Base-by-base conservation (phyloP, 345 rosid genomes). In the Lagerstroemia speciosa region DNA sequence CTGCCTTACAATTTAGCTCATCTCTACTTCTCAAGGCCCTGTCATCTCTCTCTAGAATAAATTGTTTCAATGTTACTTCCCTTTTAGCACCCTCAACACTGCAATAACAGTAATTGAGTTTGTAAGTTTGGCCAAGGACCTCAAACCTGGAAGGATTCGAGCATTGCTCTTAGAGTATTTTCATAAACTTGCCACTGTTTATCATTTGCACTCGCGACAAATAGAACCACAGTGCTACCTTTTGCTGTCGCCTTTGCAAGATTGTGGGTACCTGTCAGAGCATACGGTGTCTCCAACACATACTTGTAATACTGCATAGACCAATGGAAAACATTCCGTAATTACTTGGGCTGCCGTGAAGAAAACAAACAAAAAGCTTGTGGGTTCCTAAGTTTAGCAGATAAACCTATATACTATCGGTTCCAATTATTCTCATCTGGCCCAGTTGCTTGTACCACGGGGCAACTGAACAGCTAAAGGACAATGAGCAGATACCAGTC, bases 171-270 rank as follows among this genome's bases (percentile, higher is more conserved):
- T 6, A 93, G 88, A 65, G 86, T 83, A 75, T 87, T 89, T 81
- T 85, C 76, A 10, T 87, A 86, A 60, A 82, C 71, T 32, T 78
- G 85, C 95, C 98, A 93, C 71, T 93, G 98, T 64, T 89, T 91
- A 32, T 93, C 97, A 62, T 77, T 87, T 30, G 98, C 98, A 71
- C 96, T 93, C 3, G 85, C 96, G 33, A 93, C 96, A 50, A 93
- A 89, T 81, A 93, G 41, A 17, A 91, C 89, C 34, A 89, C 98
- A 0, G 98, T 91, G 85, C 75, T 86, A 62, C 98, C 97, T 70
- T 91, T 91, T 6, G 98, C 92, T 3, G 97, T 91, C n/a, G 96
- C 98, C 80, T 89, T 93, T 1, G 97, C 98, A 62, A 93, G 97
- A 77, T 91, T 93, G 78, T 89, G 98, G 0, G 90, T 74, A n/a